A percentile compares a stretch with the other conserved stretches of the same genome.
Evolutionary conservation across 1,284 basidiomycete genomes (phyloP).

Genomic region (Marasmius sp.): DNA sequence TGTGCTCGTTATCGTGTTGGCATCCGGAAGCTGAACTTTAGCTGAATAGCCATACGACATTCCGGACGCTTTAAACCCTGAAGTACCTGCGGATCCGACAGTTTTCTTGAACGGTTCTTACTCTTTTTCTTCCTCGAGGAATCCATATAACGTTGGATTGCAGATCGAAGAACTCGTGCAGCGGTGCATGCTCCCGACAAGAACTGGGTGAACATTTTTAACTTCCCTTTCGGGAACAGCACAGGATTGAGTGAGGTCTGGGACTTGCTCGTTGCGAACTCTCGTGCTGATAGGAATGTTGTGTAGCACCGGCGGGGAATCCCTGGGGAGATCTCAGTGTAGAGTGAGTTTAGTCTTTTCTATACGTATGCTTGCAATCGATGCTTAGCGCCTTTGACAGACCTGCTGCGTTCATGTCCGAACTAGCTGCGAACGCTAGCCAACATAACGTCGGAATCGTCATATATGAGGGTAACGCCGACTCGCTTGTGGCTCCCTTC

Average conservation of each 20-base stretch:
- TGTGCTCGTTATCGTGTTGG: neutral
- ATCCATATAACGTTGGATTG: neutral
- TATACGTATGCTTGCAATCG: constrained; percentile 3
- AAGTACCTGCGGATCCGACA: constrained; percentile 42
- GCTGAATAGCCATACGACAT: constrained; percentile 47
- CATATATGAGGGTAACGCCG: constrained; percentile 50
- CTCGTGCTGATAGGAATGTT: neutral
- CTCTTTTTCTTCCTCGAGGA: neutral
- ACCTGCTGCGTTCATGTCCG: constrained; percentile 45
- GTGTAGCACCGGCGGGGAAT: neutral
- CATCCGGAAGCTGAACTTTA: neutral
- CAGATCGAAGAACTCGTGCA: constrained; percentile 15
- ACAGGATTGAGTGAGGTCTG: neutral
- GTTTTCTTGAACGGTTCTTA: constrained; percentile 60
- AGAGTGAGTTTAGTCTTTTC: neutral
- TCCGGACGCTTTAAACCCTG: constrained; percentile 52
- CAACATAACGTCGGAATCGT: constrained; percentile 36
- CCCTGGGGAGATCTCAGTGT: constrained; percentile 18
- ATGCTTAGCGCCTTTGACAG: constrained; percentile 22
- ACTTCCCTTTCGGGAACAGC: constrained; percentile 3
- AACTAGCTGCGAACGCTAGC: constrained; percentile 44
- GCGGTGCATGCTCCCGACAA: constrained; percentile 16
- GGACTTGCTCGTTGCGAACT: neutral
- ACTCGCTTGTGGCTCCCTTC: constrained; percentile 44
- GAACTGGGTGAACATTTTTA: constrained; percentile 4